Evolutionary conservation across 768 basidiomycete genomes (phyloP).

Genomic region (Auricularia sp.): DNA sequence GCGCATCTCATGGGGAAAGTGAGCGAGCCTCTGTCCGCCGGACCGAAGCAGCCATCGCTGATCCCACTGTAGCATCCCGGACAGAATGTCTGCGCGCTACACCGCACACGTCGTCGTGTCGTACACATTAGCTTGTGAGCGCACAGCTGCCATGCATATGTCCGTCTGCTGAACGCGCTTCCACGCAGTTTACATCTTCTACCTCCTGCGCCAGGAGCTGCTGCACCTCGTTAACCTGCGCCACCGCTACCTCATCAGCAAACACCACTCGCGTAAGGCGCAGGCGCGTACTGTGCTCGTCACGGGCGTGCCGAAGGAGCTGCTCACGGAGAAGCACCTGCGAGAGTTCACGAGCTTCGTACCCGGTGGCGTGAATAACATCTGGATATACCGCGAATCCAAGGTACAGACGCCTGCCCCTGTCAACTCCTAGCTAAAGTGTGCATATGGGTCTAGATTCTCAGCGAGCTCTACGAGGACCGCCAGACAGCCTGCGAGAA

Average conservation of each 20-base stretch:
- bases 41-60: neutral
- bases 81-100: conserved; percentile 31
- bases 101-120: conserved; percentile 48
- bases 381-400: conserved; percentile 58
- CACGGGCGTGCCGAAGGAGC: conserved; percentile 48
- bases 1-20: conserved; percentile 44
- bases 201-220: conserved; percentile 46
- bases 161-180: neutral
- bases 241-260: conserved; percentile 38
- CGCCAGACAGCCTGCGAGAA: conserved; percentile 37
- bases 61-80: conserved; percentile 23
- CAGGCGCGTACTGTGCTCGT: conserved; percentile 63
- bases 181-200: conserved; percentile 25
- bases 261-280: conserved; percentile 46
- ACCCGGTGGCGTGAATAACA: conserved; percentile 56
- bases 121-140: conserved; percentile 39
- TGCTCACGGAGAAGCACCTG: conserved; percentile 37
- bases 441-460: conserved; percentile 9
- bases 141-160: too few species aligned
- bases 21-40: conserved; percentile 9
- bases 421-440: neutral
- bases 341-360: conserved; percentile 49
- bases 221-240: conserved; percentile 23
- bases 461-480: conserved; percentile 34
- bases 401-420: conserved; percentile 9